Percentiles rank a stretch among this genome's conserved stretches.
Conservation (phyloP, 176 grass and related monocot species). For the Themeda triandra region DNA sequence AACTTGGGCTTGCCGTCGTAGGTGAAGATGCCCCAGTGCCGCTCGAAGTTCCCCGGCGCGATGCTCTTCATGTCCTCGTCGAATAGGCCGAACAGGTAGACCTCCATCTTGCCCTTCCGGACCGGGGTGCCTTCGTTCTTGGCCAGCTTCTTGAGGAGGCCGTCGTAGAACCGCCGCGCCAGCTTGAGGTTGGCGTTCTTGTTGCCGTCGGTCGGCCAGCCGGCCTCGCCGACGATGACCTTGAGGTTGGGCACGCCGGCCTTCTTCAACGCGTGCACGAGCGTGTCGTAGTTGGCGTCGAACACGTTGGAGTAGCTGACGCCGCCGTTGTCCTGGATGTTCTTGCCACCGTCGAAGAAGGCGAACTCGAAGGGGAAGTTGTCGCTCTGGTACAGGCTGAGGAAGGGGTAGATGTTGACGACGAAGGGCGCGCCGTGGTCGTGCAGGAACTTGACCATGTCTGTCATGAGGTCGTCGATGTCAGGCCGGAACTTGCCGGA, state of each 20-base stretch:
- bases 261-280: constrained; percentile 67
- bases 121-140: constrained; percentile 64
- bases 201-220: constrained; percentile 88
- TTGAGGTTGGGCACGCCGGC: constrained; percentile 63
- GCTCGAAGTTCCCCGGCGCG: constrained; percentile 62
- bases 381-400: constrained; percentile 68
- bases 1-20: constrained; percentile 95
- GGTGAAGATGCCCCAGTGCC: constrained; percentile 82
- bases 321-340: constrained; percentile 59
- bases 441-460: constrained; percentile 67
- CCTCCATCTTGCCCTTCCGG: constrained; percentile 53
- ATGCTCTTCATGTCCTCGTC: constrained; percentile 90
- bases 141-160: constrained; percentile 56
- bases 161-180: constrained; percentile 63
- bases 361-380: constrained; percentile 76
- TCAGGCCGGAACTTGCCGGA: constrained; percentile 62
- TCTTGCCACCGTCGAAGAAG: constrained; percentile 61
- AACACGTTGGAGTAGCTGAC: constrained; percentile 78
- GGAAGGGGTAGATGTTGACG: constrained; percentile 90
- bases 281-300: constrained; percentile 89
- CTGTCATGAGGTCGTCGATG: constrained; percentile 58
- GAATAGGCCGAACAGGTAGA: constrained; percentile 81
- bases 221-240: constrained; percentile 76
- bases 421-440: constrained; percentile 59
- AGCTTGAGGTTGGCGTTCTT: constrained; percentile 43